A percentile compares a stretch with the other conserved stretches of the same genome.
phyloP scores from a whole-genome alignment of 2,329 filamentous ascomycete genomes.

The Grosmannia huntii region DNA sequence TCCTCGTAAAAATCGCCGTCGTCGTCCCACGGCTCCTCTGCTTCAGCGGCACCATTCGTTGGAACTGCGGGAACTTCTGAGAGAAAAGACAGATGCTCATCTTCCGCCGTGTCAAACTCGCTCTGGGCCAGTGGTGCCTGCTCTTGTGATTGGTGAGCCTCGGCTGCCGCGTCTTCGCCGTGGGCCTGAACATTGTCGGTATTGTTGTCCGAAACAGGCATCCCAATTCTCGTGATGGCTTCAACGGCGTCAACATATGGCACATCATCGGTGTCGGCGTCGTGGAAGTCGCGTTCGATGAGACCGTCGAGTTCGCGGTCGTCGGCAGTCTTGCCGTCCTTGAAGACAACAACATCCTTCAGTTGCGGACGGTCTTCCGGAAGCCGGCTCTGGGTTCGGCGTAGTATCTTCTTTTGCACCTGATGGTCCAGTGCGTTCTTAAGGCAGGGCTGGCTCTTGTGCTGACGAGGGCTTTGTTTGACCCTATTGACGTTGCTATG shows the following conservation, averaged over 20 bases:
- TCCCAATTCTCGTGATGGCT: conserved; percentile 16
- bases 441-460: conserved; percentile 41
- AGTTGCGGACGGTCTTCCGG: conserved; percentile 4
- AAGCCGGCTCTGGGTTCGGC: conserved; percentile 11
- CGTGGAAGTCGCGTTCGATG: conserved; percentile 10
- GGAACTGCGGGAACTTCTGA: conserved; percentile 4
- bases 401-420: conserved; percentile 7
- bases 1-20: conserved; percentile 56
- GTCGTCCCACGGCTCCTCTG: conserved; percentile 67
- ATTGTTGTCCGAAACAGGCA: neutral
- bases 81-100: neutral
- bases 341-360: conserved; percentile 4
- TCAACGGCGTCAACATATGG: conserved; percentile 34
- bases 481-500: neutral
- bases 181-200: neutral
- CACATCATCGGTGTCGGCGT: conserved; percentile 25
- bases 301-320: conserved; percentile 23
- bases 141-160: neutral
- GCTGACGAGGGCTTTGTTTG: conserved; percentile 28
- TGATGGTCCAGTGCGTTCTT: conserved; percentile 18
- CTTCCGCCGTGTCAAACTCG: neutral
- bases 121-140: neutral
- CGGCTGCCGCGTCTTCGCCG: neutral
- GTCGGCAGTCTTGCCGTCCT: neutral
- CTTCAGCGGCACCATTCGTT: conserved; percentile 25